phyloP scores from a whole-genome alignment of 768 basidiomycete species.

The Leccinum disarticulatum region DNA sequence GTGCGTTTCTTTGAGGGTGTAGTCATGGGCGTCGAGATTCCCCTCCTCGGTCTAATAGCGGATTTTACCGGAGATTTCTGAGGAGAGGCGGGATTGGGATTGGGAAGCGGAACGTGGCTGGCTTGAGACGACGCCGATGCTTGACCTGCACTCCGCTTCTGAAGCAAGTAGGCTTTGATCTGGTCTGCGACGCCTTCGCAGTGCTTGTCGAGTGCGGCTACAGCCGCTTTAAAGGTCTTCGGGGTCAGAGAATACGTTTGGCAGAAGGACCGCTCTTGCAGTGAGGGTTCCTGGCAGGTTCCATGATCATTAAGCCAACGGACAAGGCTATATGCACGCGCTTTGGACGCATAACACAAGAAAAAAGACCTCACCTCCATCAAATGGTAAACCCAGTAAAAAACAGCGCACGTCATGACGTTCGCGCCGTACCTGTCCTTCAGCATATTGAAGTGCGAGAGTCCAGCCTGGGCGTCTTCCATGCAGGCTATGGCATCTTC shows the following conservation, averaged over 20 bases:
- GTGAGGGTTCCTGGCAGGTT: slow-evolving; percentile 1
- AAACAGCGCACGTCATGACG: slow-evolving; percentile 39
- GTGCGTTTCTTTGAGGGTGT: slow-evolving; percentile 36
- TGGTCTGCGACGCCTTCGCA: slow-evolving; percentile 27
- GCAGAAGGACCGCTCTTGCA: slow-evolving; percentile 23
- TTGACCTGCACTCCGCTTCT: slow-evolving; percentile 1
- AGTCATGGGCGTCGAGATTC: neutral
- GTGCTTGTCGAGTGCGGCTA: slow-evolving; percentile 21
- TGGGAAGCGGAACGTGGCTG: neutral
- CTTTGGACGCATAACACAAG: neutral
- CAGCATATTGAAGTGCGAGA: slow-evolving; percentile 17
- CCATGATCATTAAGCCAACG: neutral
- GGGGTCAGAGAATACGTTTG: slow-evolving; percentile 15
- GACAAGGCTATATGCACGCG: neutral
- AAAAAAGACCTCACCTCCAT: slow-evolving; percentile 32
- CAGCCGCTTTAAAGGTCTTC: slow-evolving; percentile 22
- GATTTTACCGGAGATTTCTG: slow-evolving; percentile 24
- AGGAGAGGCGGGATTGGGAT: slow-evolving; percentile 8
- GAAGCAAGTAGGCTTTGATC: slow-evolving; percentile 17
- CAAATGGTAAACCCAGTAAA: slow-evolving; percentile 46
- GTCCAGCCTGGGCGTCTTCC: slow-evolving; percentile 32
- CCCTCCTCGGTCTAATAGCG: slow-evolving; percentile 12
- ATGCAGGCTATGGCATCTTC: slow-evolving; percentile 32
- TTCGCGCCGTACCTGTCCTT: slow-evolving; percentile 18
- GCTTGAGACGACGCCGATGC: slow-evolving; percentile 1